phyloP scores from a whole-genome alignment of 768 basidiomycete species.

The Serendipita sp. region DNA sequence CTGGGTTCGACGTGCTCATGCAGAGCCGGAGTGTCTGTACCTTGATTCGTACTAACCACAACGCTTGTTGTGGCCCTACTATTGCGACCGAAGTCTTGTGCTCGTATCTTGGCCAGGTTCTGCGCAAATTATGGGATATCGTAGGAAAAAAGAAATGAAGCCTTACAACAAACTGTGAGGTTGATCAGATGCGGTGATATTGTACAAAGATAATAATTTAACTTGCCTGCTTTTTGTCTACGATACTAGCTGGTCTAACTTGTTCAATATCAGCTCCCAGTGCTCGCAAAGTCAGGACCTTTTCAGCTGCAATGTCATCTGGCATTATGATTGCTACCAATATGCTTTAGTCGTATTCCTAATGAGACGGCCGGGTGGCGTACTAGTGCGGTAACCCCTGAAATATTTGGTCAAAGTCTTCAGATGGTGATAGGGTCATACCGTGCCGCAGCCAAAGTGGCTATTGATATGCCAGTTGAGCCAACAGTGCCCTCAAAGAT shows the following conservation, averaged over 20 bases:
- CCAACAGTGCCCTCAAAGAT: constrained; percentile 98
- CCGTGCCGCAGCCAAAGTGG: constrained; percentile 82
- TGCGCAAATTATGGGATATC: constrained; percentile 17
- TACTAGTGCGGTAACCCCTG: constrained; percentile 82
- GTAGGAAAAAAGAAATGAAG: background rate
- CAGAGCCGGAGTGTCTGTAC: constrained; percentile 20
- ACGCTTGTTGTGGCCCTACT: constrained; percentile 29
- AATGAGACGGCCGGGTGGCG: constrained; percentile 15
- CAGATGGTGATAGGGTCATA: constrained; percentile 19
- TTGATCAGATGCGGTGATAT: background rate
- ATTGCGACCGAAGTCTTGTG: constrained; percentile 57
- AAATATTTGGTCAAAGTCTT: background rate
- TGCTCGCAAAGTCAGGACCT: constrained; percentile 64
- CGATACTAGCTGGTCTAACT: constrained; percentile 87
- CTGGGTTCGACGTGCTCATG: constrained; percentile 34
- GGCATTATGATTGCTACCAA: constrained; percentile 71
- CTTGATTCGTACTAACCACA: constrained; percentile 15
- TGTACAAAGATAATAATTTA: constrained; percentile 6
- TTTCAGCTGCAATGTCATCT: constrained; percentile 80
- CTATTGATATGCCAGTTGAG: constrained; percentile 90
- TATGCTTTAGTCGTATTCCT: background rate
- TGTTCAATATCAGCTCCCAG: constrained; percentile 82
- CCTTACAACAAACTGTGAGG: constrained; percentile 47
- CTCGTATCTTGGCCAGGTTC: constrained; percentile 78
- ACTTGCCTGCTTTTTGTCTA: constrained; percentile 81